Conservation (phyloP, 2,329 filamentous ascomycete species). For the Bisporella sp. region DNA sequence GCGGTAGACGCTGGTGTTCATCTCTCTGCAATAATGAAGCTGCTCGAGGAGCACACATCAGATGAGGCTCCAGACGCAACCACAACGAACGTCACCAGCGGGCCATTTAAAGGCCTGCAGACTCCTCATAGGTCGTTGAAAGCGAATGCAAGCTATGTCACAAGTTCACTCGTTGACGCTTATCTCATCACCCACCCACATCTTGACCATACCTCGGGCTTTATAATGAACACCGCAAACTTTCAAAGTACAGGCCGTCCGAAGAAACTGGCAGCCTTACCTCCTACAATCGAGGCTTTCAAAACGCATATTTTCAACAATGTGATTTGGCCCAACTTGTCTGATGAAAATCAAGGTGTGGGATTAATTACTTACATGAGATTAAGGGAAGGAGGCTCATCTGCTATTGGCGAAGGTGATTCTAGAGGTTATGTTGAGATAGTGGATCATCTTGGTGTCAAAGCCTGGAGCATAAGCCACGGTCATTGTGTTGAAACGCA, state of each 20-base stretch:
- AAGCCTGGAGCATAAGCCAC: conserved; percentile 81
- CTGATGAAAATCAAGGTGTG: conserved; percentile 90
- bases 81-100: conserved; percentile 46
- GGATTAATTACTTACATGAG: conserved; percentile 88
- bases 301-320: conserved; percentile 97
- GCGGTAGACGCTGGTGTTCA: conserved; percentile 94
- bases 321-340: conserved; percentile 94
- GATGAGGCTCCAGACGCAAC: conserved; percentile 33
- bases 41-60: conserved; percentile 41
- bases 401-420: conserved; percentile 72
- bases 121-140: conserved; percentile 59
- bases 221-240: conserved; percentile 88
- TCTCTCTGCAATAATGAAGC: conserved; percentile 74
- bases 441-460: conserved; percentile 81
- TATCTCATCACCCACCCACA: conserved; percentile 97
- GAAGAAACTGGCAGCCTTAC: conserved; percentile 80
- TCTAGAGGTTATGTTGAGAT: conserved; percentile 81
- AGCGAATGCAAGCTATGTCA: conserved; percentile 76
- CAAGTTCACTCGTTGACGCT: conserved; percentile 72
- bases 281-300: conserved; percentile 84
- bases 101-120: conserved; percentile 75
- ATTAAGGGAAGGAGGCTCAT: conserved; percentile 81
- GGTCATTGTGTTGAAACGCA: conserved; percentile 78
- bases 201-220: conserved; percentile 85
- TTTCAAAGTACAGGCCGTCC: conserved; percentile 70